Base-by-base conservation (phyloP, 192 early-diverging fungal species). In the Spinellus fusiger region DNA sequence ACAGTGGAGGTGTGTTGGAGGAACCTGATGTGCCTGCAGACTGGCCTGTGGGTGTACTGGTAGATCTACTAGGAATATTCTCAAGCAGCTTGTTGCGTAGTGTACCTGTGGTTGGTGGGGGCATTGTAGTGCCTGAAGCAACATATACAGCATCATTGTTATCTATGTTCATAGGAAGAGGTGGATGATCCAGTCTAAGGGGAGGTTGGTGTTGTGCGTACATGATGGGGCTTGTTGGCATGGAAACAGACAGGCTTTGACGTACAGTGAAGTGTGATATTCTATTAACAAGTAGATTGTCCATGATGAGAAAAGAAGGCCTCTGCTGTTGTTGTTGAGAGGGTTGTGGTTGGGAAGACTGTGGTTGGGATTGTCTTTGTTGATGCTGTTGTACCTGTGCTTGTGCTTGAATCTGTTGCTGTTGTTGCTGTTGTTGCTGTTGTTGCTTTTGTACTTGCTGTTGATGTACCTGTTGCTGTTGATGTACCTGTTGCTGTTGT, bases 401-500 rank as follows among this genome's bases (percentile, higher is more conserved):
- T 16, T 56, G 68, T 31, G 52, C 33, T n/a, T n/a, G n/a, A n/a
- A n/a, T n/a, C n/a, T n/a, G 62, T 23, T 63, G 44, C 53, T 54
- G 44, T 31, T 27, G 52, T 9, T 46, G 28, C 10, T 47, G 63
- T 29, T 27, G 9, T 22, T 18, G 47, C 25, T 46, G 29, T 7
- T 31, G 57, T 31, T 58, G 56, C 18, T 38, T 16, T 6, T 62
- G 49, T 44, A 12, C 35, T 49, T 32, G 26, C n/a, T 25, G 25
- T 27, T 46, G 37, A 44, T 58, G 37, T 37, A 9, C 7, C 13
- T 37, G 35, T 37, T 37, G 35, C 13, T 37, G 35, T 37, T 37
- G 35, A 37, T 37, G 35, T n/a, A n/a, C n/a, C 13, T 37, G 35
- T 9, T 37, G 35, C 13, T 37, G 35, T 9, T 37, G 35, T 37